Evolutionary conservation across 208 protist species (phyloP), one percentile per base, ranked within the genome.

Genomic region (Wallacemonas sp.): DNA sequence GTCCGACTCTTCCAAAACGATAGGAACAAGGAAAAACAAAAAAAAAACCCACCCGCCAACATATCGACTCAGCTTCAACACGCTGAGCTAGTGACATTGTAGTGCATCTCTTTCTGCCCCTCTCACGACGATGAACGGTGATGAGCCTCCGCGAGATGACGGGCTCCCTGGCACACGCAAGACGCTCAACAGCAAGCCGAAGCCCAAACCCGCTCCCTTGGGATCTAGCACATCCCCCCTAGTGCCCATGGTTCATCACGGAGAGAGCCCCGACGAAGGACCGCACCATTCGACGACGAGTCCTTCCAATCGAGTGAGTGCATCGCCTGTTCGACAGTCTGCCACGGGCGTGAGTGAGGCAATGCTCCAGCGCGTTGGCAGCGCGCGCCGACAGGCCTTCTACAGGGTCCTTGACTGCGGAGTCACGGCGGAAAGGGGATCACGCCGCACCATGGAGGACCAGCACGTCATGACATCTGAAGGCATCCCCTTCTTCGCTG

Each of bases 391-490:
- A 49, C 78, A 68, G 53, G 73, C 68, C 4, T 82, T 73, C 58
- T 83, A 84, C 44, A 77, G 77, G 45, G 82, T 93, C 11, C 73
- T 90, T 31, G 86, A 95, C 64, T 91, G 84, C 56, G 86, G 90
- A 17, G 90, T 82, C 9, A 86, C 84, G 9, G 83, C 90, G 9
- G 86, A 95, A 75, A 87, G 94, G 56, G 90, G 90, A 4, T 79
- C 77, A 19, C 82, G 90, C 1, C 77, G 79, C 33, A 96, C 90
- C 22, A 96, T 96, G 90, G 87, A 96, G 71, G 90, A 96, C 66
- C 86, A 92, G 70, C 87, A 96, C 59, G 83, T 75, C 17, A 94
- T 96, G 87, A 70, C 90, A 24, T 63, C 76, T 19, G 85, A 94
- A 47, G 79, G 82, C 28, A 84, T 91, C 51, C 86, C 90, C 11